phyloP scores from a whole-genome alignment of 371 early-diverging fungal genomes.

The Zancudomyces culisetae region DNA sequence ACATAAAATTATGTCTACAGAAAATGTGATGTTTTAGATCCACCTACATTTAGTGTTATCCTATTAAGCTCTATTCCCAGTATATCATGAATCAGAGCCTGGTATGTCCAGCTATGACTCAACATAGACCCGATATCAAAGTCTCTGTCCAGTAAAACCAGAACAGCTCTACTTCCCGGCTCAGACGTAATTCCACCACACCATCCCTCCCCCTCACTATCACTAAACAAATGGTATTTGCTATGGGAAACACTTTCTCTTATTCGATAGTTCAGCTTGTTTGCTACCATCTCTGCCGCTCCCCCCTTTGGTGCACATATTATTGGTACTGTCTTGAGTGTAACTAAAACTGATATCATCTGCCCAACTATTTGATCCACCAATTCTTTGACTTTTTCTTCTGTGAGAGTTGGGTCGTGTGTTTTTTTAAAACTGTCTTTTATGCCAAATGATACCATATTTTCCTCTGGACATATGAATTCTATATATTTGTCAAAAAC shows the following conservation, averaged over 20 bases:
- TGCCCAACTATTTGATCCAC: slow-evolving; percentile 57
- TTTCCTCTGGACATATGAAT: slow-evolving; percentile 77
- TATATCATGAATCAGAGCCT: slow-evolving; percentile 91
- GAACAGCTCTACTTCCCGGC: slow-evolving; percentile 32
- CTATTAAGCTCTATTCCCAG: slow-evolving; percentile 83
- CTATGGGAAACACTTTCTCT: slow-evolving; percentile 77
- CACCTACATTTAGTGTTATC: slow-evolving; percentile 25
- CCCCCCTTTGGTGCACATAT: slow-evolving; percentile 78
- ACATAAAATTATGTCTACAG: background rate
- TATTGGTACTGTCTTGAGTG: slow-evolving; percentile 67
- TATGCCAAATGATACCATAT: slow-evolving; percentile 88
- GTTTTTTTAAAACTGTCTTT: slow-evolving; percentile 54
- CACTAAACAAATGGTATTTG: slow-evolving; percentile 57
- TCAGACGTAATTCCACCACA: slow-evolving; percentile 1
- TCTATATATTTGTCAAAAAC: slow-evolving; percentile 83
- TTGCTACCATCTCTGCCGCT: slow-evolving; percentile 85
- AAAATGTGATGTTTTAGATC: background rate
- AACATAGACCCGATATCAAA: slow-evolving; percentile 90
- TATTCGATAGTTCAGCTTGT: slow-evolving; percentile 66
- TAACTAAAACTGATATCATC: slow-evolving; percentile 82
- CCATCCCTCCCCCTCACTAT: slow-evolving; percentile 16
- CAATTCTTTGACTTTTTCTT: slow-evolving; percentile 51
- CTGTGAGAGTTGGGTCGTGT: slow-evolving; percentile 60
- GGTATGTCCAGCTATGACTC: slow-evolving; percentile 96
- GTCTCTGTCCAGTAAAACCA: slow-evolving; percentile 86